These are phyloP conservation scores for Fusarium avenaceum DNA, from an alignment of 2,329 filamentous ascomycete species.

Conservation along the genomic window DNA sequence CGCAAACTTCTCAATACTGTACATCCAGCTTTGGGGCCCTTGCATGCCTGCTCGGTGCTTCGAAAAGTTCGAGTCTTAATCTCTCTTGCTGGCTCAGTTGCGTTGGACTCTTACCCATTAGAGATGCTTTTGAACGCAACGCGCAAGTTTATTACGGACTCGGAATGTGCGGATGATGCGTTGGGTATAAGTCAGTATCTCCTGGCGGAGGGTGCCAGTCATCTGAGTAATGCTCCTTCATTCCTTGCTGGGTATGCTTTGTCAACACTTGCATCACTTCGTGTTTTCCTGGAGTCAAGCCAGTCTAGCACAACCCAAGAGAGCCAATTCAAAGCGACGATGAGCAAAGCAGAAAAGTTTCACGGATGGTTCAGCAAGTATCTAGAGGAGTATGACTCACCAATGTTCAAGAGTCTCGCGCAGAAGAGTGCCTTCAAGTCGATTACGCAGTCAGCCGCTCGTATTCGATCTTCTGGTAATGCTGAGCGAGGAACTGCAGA, in stretches of 20 bases:
- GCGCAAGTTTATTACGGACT: constrained; percentile 81
- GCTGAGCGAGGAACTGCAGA: constrained; percentile 79
- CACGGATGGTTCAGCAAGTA: constrained; percentile 82
- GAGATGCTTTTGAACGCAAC: constrained; percentile 91
- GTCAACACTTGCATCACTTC: constrained; percentile 82
- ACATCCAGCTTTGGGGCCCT: constrained; percentile 83
- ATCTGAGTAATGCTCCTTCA: constrained; percentile 75
- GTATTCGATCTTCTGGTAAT: constrained; percentile 77
- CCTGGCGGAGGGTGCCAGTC: constrained; percentile 73
- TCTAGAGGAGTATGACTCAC: constrained; percentile 72
- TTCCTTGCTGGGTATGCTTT: constrained; percentile 87
- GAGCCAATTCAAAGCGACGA: constrained; percentile 81
- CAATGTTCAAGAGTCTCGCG: constrained; percentile 62
- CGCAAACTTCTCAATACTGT: constrained; percentile 85
- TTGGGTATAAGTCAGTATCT: constrained; percentile 90
- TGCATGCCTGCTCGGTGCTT: constrained; percentile 88
- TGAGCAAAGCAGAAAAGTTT: constrained; percentile 81
- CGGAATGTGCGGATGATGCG: constrained; percentile 90
- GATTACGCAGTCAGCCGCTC: constrained; percentile 77
- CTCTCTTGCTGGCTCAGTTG: constrained; percentile 79
- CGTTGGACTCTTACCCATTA: constrained; percentile 83
- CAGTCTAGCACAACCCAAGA: constrained; percentile 88
- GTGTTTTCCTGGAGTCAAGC: constrained; percentile 79
- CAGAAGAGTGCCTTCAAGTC: constrained; percentile 71
- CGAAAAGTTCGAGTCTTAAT: constrained; percentile 88